These are phyloP conservation scores for Xerocomellus chrysenteron DNA, from an alignment of 768 basidiomycete genomes.

Conservation along the genomic window DNA sequence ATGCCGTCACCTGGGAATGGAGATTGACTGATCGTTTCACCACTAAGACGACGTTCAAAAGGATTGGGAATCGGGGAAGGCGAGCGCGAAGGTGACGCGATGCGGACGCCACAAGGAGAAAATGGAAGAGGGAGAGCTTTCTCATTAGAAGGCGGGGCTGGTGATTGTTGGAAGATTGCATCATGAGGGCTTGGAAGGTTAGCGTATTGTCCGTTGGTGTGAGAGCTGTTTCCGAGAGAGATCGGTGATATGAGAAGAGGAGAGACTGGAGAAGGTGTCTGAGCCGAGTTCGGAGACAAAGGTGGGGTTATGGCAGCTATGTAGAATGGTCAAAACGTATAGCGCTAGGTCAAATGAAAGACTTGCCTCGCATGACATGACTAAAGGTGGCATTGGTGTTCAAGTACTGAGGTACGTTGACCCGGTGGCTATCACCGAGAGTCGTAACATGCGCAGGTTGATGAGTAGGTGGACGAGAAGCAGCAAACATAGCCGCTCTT, in stretches of 20 bases:
- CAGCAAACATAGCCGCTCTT: conserved; percentile 54
- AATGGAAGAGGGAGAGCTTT: conserved; percentile 20
- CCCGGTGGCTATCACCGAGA: conserved; percentile 21
- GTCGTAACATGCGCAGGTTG: not conserved
- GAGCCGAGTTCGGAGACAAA: conserved; percentile 34
- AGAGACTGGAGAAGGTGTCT: conserved; percentile 35
- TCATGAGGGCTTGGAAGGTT: conserved; percentile 24
- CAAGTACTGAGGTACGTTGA: conserved; percentile 43
- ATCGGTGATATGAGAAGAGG: conserved; percentile 28
- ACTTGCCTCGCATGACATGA: conserved; percentile 33
- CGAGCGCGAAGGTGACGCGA: conserved; percentile 31
- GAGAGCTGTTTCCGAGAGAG: conserved; percentile 12
- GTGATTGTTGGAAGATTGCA: conserved; percentile 3
- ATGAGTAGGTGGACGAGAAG: conserved; percentile 17
- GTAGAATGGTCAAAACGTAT: conserved; percentile 10
- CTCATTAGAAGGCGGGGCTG: conserved; percentile 7
- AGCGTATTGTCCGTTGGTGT: conserved; percentile 16
- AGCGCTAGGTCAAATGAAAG: not conserved
- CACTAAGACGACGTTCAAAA: conserved; percentile 87
- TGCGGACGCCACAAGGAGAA: conserved; percentile 23
- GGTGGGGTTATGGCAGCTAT: conserved; percentile 33
- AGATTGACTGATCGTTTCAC: conserved; percentile 42
- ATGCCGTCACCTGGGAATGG: conserved; percentile 26
- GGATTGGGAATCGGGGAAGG: conserved; percentile 74
- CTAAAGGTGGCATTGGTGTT: conserved; percentile 42